phyloP scores from a whole-genome alignment of 1,284 basidiomycete species.

The Moesziomyces parantarcticus region DNA sequence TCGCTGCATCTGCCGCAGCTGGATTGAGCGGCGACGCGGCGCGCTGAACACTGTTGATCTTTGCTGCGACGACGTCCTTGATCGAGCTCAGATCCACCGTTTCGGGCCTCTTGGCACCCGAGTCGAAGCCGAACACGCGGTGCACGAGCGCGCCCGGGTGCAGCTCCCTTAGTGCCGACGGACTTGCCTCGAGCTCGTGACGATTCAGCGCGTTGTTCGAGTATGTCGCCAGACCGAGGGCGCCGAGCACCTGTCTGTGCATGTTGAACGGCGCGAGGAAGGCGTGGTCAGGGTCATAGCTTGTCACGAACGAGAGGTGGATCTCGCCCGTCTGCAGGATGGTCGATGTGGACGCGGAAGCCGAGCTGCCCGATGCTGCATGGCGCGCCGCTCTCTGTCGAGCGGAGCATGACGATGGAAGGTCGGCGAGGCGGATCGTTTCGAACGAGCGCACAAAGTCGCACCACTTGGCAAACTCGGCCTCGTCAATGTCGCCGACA shows the following conservation, averaged over 20 bases:
- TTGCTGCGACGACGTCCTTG: conserved; percentile 38
- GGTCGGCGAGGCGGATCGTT: conserved; percentile 53
- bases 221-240: conserved; percentile 57
- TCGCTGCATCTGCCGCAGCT: neutral
- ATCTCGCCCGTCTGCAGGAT: conserved; percentile 61
- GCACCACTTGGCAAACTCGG: conserved; percentile 61
- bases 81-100: conserved; percentile 54
- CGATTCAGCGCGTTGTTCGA: conserved; percentile 12
- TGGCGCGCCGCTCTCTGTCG: conserved; percentile 12
- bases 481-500: conserved; percentile 47
- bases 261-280: conserved; percentile 65
- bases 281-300: conserved; percentile 60
- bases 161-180: conserved; percentile 48
- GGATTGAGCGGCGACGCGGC: neutral
- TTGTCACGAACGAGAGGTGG: conserved; percentile 63
- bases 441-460: conserved; percentile 55
- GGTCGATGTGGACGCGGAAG: conserved; percentile 16
- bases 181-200: conserved; percentile 44
- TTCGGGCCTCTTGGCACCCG: conserved; percentile 46
- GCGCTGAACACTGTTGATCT: conserved; percentile 10
- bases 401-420: conserved; percentile 42
- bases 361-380: conserved; percentile 3
- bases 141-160: conserved; percentile 63
- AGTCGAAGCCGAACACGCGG: conserved; percentile 63
- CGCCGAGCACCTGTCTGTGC: conserved; percentile 62